Conservation (phyloP, 441 rosid species). For the Erysimum cheiri region DNA sequence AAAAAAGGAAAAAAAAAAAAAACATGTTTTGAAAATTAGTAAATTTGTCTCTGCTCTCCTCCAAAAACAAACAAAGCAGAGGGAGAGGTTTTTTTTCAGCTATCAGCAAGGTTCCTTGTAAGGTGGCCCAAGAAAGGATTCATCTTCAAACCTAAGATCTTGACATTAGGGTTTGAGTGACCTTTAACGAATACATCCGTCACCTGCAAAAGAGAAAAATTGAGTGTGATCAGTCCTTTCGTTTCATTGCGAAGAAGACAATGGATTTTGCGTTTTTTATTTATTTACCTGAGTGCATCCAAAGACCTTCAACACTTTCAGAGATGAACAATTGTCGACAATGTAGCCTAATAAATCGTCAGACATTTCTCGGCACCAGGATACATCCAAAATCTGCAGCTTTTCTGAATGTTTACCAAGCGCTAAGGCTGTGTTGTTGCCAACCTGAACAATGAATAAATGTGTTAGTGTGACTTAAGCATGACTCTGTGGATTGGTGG, state of each 20-base stretch:
- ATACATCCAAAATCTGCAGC: conserved; percentile 69
- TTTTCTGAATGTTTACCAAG: conserved; percentile 60
- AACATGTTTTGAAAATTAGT: neutral
- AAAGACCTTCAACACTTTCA: conserved; percentile 74
- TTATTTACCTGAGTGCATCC: conserved; percentile 87
- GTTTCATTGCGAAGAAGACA: neutral
- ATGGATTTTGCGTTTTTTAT: neutral
- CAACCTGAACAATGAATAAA: conserved; percentile 57
- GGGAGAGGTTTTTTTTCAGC: neutral
- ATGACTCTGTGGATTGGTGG: neutral
- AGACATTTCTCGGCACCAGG: conserved; percentile 81
- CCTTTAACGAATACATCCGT: conserved; percentile 59
- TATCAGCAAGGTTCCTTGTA: conserved; percentile 16
- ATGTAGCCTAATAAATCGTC: conserved; percentile 75
- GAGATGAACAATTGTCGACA: conserved; percentile 78
- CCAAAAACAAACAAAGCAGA: conserved; percentile 9
- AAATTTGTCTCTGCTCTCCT: conserved; percentile 1
- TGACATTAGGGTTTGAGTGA: conserved; percentile 60
- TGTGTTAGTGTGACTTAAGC: conserved; percentile 9
- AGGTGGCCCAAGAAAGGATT: conserved; percentile 47
- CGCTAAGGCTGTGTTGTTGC: conserved; percentile 66
- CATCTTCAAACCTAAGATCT: conserved; percentile 61
- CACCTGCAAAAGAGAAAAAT: conserved; percentile 46
- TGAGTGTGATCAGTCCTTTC: no score
- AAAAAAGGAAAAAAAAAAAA: neutral